A percentile compares a stretch with the other conserved stretches of the same genome.
Conservation (phyloP, 1,284 basidiomycete species). For the Laetiporus sulphureus region DNA sequence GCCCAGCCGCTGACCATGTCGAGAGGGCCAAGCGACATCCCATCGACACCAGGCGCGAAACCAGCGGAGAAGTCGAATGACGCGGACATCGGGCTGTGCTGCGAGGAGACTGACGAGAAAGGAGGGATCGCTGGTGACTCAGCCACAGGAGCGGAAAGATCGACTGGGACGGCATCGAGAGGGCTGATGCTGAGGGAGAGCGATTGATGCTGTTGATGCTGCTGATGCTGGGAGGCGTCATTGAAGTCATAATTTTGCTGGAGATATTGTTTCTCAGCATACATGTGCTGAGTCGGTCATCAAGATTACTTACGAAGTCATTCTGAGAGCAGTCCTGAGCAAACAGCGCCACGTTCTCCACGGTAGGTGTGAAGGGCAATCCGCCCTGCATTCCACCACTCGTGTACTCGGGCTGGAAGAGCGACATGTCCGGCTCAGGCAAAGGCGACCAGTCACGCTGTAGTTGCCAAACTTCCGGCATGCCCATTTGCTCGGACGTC, state of each 20-base stretch:
- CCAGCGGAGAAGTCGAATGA: slow-evolving; percentile 24
- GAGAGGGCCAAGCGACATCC: neutral
- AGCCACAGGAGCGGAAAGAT: no score
- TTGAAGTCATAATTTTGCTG: no score
- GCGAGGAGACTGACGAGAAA: no score
- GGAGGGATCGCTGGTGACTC: no score
- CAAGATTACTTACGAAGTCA: no score
- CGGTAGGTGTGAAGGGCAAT: neutral
- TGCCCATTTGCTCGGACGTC: slow-evolving; percentile 16
- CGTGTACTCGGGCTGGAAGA: slow-evolving; percentile 40
- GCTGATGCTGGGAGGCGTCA: no score
- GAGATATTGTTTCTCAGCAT: no score
- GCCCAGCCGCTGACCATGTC: slow-evolving; percentile 11
- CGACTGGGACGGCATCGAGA: no score
- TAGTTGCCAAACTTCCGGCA: slow-evolving; percentile 19
- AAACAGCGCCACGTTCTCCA: slow-evolving; percentile 11
- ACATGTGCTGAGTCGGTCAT: no score
- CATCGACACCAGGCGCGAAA: slow-evolving; percentile 7
- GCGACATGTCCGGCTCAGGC: slow-evolving; percentile 42
- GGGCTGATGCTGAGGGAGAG: no score
- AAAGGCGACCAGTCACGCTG: slow-evolving; percentile 39
- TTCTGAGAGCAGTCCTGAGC: neutral
- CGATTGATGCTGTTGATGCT: no score
- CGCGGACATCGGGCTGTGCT: slow-evolving; percentile 22
- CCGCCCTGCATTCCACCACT: neutral